Conservation (phyloP, 768 basidiomycete species). For the Boletus sp. region DNA sequence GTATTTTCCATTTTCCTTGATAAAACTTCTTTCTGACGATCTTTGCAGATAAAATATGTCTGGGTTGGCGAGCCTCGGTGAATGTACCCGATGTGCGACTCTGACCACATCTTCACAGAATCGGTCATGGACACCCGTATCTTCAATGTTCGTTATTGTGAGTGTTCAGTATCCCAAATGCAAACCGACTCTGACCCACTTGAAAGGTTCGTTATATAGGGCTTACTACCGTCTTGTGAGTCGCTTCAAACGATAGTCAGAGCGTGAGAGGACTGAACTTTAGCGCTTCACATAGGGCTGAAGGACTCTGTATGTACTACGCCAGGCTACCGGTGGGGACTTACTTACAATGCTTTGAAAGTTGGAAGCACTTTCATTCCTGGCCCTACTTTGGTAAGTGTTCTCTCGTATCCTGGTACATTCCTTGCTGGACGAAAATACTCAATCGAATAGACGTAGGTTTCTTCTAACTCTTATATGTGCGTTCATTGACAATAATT, state of each 20-base stretch:
- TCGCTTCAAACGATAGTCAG: not conserved
- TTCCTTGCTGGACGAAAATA: not conserved
- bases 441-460: slow-evolving; percentile 13
- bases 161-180: not conserved
- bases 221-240: slow-evolving; percentile 8
- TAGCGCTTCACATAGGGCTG: not conserved
- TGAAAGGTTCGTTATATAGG: slow-evolving; percentile 21
- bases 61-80: slow-evolving; percentile 13
- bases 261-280: not conserved
- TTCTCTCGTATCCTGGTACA: not conserved
- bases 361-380: slow-evolving; percentile 17
- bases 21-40: slow-evolving; percentile 1
- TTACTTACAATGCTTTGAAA: slow-evolving; percentile 5
- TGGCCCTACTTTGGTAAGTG: slow-evolving; percentile 12
- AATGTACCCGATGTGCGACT: not conserved
- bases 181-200: not conserved
- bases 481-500: not conserved
- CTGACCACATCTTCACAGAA: slow-evolving; percentile 9
- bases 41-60: slow-evolving; percentile 9
- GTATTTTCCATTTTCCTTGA: not conserved
- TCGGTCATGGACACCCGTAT: slow-evolving; percentile 14
- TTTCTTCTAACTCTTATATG: not conserved
- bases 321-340: not conserved
- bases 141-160: slow-evolving; percentile 14
- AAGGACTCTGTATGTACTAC: slow-evolving; percentile 7